Conservation (phyloP, 164 flowering plant species). For the Amborella trichopoda region DNA sequence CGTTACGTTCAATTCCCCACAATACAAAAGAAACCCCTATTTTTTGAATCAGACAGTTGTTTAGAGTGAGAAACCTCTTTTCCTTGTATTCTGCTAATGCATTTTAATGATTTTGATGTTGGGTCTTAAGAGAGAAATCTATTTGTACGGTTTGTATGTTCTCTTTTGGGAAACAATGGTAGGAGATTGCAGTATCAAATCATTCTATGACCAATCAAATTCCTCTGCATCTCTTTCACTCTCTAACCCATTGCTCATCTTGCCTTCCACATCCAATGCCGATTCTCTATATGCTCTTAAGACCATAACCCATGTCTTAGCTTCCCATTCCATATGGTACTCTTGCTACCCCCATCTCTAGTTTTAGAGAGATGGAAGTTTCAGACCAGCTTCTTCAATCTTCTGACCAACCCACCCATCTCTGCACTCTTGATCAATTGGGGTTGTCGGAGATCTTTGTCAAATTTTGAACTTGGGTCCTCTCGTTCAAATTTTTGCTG, state of each 20-base stretch:
- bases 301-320: conserved; percentile 49
- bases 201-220: conserved; percentile 57
- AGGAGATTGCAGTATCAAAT: conserved; percentile 50
- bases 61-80: too few relatives aligned
- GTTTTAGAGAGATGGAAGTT: conserved; percentile 60
- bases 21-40: too few relatives aligned
- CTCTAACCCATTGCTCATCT: conserved; percentile 54
- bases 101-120: too few relatives aligned
- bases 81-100: too few relatives aligned
- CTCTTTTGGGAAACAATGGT: conserved; percentile 37
- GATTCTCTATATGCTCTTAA: conserved; percentile 82
- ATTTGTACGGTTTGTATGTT: too few relatives aligned
- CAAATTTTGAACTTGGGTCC: conserved; percentile 40
- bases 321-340: conserved; percentile 67
- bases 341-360: conserved; percentile 83
- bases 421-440: conserved; percentile 43
- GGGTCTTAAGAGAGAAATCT: too few relatives aligned
- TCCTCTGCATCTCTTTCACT: conserved; percentile 44
- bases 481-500: conserved; percentile 55
- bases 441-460: conserved; percentile 76
- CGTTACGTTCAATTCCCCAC: too few relatives aligned
- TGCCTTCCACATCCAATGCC: conserved; percentile 81
- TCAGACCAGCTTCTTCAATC: conserved; percentile 31
- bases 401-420: conserved; percentile 31
- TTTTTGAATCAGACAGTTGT: too few relatives aligned